Base-by-base conservation (phyloP, 345 rosid species). In the Salix caprea region DNA sequence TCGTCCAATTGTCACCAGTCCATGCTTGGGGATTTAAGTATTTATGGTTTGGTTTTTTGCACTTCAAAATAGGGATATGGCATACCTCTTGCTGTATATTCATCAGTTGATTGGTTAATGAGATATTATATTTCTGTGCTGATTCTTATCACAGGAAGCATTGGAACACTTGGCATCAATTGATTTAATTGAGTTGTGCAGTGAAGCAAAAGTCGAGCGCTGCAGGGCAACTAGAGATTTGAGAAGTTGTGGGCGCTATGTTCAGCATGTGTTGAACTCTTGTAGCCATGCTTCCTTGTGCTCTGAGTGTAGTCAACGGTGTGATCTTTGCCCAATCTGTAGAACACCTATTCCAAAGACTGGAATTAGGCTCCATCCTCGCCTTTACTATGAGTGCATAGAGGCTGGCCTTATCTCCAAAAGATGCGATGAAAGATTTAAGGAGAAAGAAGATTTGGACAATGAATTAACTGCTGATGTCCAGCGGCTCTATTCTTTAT, bases 271-370 rank as follows among this genome's bases (percentile, higher is more conserved):
- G 23, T 80, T 96, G 76, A 88, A 71, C 78, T 85, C 97, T 3
- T 96, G 99, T 67, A 89, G 97, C 50, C 99, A 96, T 87, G 97
- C 99, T 18, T 96, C 97, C 19, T 81, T 96, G 79, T 94, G 98
- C 83, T 77, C 77, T 5, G 98, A 94, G 89, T 96, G 98, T 79
- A 84, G 90, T 77, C 92, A 90, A 42, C 86, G 95, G 37, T 88
- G 89, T 82, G 98, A 96, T 81, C 67, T 86, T 80, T 96, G 99
- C 86, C 99, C 99, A 4, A 82, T 96, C 82, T 96, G 97, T 83
- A 84, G 97, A 84, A 80, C 79, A 30, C 81, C 89, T 1, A 74
- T 94, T 62, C 82, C 86, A 21, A 87, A 79, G 82, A 71, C 44
- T 52, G 88, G 85, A 50, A 80, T 86, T 75, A 85, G 74, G 74